A percentile compares a stretch with the other conserved stretches of the same genome.
Evolutionary conservation across 192 early-diverging fungal genomes (phyloP).

Genomic region (Radiomyces spectabilis): DNA sequence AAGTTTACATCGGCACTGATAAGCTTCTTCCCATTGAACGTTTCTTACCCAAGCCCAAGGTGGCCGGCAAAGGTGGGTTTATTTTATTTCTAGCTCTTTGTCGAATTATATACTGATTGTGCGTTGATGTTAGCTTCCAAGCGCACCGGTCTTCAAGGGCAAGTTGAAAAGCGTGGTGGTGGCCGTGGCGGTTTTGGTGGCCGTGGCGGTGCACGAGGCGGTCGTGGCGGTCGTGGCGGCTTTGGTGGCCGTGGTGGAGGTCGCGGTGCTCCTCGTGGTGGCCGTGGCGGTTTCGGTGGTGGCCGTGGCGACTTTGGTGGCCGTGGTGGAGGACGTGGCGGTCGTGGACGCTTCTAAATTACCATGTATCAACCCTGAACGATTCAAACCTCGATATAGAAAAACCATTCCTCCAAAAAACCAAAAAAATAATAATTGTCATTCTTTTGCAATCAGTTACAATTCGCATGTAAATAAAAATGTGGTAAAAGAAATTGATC

Average conservation of each 20-base stretch:
- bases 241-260: conserved; percentile 37
- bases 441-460: not conserved
- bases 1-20: conserved; percentile 90
- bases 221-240: conserved; percentile 35
- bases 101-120: no score
- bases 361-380: not conserved
- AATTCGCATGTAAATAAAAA: conserved; percentile 44
- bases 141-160: conserved; percentile 51
- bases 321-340: not conserved
- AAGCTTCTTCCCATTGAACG: conserved; percentile 92
- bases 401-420: no score
- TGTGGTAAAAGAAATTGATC: conserved; percentile 26
- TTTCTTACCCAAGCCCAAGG: conserved; percentile 93
- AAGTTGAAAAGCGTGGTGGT: conserved; percentile 49
- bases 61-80: conserved; percentile 46
- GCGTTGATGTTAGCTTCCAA: conserved; percentile 26
- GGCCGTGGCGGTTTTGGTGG: conserved; percentile 31
- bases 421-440: not conserved
- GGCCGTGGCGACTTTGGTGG: conserved; percentile 6
- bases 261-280: conserved; percentile 43
- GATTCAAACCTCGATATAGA: not conserved
- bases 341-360: not conserved
- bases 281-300: conserved; percentile 6
- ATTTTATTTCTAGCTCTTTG: no score
- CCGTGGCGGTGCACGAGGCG: conserved; percentile 46